Percentiles rank a stretch among this genome's conserved stretches.
These are phyloP conservation scores for Candida golubevii DNA, from an alignment of 805 yeast species.

Conservation along the genomic window DNA sequence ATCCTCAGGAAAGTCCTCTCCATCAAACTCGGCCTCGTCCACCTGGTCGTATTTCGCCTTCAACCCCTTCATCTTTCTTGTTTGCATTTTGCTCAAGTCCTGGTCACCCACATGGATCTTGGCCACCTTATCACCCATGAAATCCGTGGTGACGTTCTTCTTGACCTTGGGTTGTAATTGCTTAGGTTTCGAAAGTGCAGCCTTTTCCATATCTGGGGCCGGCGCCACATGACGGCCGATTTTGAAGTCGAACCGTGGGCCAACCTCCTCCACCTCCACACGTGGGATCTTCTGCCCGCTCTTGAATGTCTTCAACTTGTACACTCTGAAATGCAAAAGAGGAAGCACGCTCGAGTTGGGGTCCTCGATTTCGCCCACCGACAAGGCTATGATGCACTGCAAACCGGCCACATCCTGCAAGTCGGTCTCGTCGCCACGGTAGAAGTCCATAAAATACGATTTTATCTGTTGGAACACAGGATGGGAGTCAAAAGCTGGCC, in stretches of 20 bases:
- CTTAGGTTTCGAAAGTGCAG: conserved; percentile 76
- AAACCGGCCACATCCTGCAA: conserved; percentile 92
- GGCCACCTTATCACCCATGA: conserved; percentile 95
- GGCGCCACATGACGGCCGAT: conserved; percentile 84
- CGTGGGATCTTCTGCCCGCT: conserved; percentile 89
- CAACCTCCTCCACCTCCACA: conserved; percentile 90
- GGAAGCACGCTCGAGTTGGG: conserved; percentile 72
- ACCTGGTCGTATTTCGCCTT: conserved; percentile 80
- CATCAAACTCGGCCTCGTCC: conserved; percentile 46
- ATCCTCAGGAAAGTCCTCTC: conserved; percentile 48
- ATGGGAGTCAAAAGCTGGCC: conserved; percentile 84
- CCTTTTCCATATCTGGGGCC: conserved; percentile 84
- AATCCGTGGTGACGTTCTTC: conserved; percentile 85
- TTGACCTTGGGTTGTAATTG: conserved; percentile 75
- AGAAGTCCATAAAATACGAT: conserved; percentile 86
- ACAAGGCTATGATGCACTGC: conserved; percentile 82
- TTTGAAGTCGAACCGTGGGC: conserved; percentile 91
- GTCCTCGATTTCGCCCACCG: conserved; percentile 72
- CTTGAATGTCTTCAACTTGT: conserved; percentile 73
- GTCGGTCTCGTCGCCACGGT: conserved; percentile 76
- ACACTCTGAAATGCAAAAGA: conserved; percentile 82
- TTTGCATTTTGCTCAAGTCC: conserved; percentile 84
- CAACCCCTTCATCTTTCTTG: conserved; percentile 98
- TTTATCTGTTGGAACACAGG: conserved; percentile 83
- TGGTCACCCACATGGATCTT: conserved; percentile 95